Evolutionary conservation across 805 yeast genomes (phyloP), one percentile per base, ranked within the genome.

Genomic region (Torulaspora delbrueckii): DNA sequence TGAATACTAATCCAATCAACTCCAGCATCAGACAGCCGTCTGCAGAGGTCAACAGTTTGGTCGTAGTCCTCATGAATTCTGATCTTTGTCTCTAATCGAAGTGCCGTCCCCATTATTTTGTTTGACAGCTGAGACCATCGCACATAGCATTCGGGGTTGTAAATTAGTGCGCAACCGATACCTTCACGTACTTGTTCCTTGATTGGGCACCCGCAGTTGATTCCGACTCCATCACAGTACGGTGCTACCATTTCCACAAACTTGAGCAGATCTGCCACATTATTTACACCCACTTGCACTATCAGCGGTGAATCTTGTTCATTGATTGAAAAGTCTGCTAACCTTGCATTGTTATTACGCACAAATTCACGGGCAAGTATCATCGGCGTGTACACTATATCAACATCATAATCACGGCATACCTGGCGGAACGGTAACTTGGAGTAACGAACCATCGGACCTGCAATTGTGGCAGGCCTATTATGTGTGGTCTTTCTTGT

Each of bases 151-250:
- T 86, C 89, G 1, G 90, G 85, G 51, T 86, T 82, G 23, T 82
- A 73, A 86, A 93, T 90, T 46, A 93, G 72, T 0, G 97, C 97
- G 2, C 97, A 96, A 4, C 99, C 99, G 12, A 93, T 90, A 19
- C 98, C 99, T 63, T 89, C 96, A 36, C 96, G 74, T 10, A 87
- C 86, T 64, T 93, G 98, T 53, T 91, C 98, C 51, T 83, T 84
- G 42, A 93, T 89, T 1, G 99, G 99, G 68, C 99, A 93, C 0
- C 99, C 99, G 66, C 98, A 93, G 70, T 93, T 93, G 47, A 93
- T 74, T 0, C 98, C 97, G 34, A 93, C 81, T 0, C 95, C 99
- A 66, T 91, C 97, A 38, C 86, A 90, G 60, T 79, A 87, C 0
- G 96, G 96, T 47, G 78, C 78, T n/a, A 90, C 79, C 89, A 93